A percentile compares a stretch with the other conserved stretches of the same genome.
Conservation (phyloP, 2,329 filamentous ascomycete species). For the Arthrobotrys sinensis region DNA sequence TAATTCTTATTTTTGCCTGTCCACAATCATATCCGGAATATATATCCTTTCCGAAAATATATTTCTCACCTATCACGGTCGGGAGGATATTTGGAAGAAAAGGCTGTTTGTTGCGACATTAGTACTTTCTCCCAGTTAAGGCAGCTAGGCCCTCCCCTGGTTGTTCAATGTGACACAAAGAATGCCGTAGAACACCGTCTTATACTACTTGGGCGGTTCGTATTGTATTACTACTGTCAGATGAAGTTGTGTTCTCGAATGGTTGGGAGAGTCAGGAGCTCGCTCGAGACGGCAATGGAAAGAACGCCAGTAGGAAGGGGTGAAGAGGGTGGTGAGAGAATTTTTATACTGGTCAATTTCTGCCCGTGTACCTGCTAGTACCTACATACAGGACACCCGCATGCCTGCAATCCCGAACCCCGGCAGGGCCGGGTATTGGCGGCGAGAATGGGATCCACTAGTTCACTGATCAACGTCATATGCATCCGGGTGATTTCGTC, state of each 20-base stretch:
- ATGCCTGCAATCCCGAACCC: conserved; percentile 18
- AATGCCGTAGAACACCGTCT: conserved; percentile 20
- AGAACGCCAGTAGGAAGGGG: conserved; percentile 4
- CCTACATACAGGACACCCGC: conserved; percentile 23
- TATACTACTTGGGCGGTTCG: conserved; percentile 9
- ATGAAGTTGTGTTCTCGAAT: conserved; percentile 17
- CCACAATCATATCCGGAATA: conserved; percentile 15
- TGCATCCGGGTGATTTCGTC: conserved; percentile 11
- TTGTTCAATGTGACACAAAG: conserved; percentile 31
- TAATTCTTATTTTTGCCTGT: not conserved
- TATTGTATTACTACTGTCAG: conserved; percentile 14
- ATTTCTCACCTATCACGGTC: conserved; percentile 10
- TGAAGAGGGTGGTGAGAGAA: conserved; percentile 23
- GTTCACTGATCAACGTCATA: conserved; percentile 38
- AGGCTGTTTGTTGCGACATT: conserved; percentile 5
- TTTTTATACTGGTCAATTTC: conserved; percentile 14
- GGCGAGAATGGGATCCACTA: conserved; percentile 31
- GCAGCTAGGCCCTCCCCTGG: conserved; percentile 5
- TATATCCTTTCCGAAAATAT: conserved; percentile 9
- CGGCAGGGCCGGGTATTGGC: conserved; percentile 13
- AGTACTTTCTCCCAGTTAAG: not conserved
- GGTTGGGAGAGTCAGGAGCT: conserved; percentile 28
- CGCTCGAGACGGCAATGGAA: conserved; percentile 5
- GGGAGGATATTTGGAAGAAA: conserved; percentile 24
- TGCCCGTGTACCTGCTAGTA: conserved; percentile 8